Base-by-base conservation (phyloP, 2,329 filamentous ascomycete genomes). In the Metarhizium anisopliae region DNA sequence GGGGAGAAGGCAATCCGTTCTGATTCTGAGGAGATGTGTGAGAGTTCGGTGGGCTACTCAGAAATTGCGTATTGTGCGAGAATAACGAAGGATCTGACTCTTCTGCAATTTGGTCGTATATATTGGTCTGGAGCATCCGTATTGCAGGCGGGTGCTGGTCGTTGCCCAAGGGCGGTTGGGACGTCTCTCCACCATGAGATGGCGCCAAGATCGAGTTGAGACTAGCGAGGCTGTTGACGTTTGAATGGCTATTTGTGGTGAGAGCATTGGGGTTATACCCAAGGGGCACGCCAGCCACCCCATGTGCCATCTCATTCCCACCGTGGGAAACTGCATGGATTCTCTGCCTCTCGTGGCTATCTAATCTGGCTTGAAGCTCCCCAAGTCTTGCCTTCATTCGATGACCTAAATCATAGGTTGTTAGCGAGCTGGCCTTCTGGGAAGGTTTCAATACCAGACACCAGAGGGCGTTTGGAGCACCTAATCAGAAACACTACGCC, bases 331-430 rank as follows among this genome's bases (percentile, higher is more conserved):
- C 29, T 42, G 58, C 53, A 36, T 62, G 58, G 7, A 25, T 29
- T 2, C 59, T 54, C 8, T 55, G 57, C 8, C 56, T 58, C 53
- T 68, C 66, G 53, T 66, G 65, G 51, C 57, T 63, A 45, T 68
- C 65, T 18, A 68, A 60, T 47, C 63, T 59, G 11, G 66, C 66
- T 45, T 68, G 65, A 5, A 68, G 62, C 49, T 68, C 63, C 29
- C 64, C 64, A 40, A 68, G 62, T 18, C 63, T 60, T 25, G 62
- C 64, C 56, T 68, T 68, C 66, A 68, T 67, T 16, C 66, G 66
- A 47, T 68, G 63, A 42, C 66, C 66, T 68, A 35, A 3, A 18
- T 6, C 16, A 20, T 25, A 10, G 1, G 45, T 30, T 4, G 25
- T 49, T 30, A 49, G 20, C 45, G 6, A 49, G 5, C 20, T 18